Evolutionary conservation across 2,329 filamentous ascomycete genomes (phyloP), one percentile per base, ranked within the genome.

Genomic region (Ceratocystis alfenasii): DNA sequence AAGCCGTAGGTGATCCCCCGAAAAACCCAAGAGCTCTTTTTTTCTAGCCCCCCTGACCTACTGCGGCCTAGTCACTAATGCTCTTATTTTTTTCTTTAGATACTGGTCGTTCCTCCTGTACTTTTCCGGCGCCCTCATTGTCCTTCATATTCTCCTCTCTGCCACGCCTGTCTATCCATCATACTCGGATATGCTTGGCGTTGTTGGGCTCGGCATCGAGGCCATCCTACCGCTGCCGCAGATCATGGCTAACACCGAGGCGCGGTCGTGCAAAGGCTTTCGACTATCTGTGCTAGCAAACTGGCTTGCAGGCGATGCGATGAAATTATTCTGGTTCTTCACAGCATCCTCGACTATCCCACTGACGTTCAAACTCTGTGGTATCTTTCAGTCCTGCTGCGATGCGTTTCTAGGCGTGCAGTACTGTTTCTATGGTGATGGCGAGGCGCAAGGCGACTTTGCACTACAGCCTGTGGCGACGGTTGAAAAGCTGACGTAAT

Each of bases 241-340:
- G 75, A 86, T 94, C 36, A 72, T 89, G 62, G 78, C 87, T 55
- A 94, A 94, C 73, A 79, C 82, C 69, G 81, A 82, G 44, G 80
- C 83, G 3, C 79, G 81, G 68, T 90, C 88, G 1, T 90, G 87
- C 78, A 87, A 85, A 74, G 89, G 89, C 5, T 90, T 95, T 75
- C 82, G 89, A 17, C 72, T 90, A 10, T 90, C 86, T 5, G 86
- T 95, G 3, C 77, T 94, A 67, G 82, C 80, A 33, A 90, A 86
- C 74, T 95, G 89, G 89, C 78, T 95, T 64, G 76, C 87, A 2
- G 89, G 89, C 68, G 89, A 95, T 74, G 79, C 83, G 7, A 90
- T 94, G 86, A 95, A 95, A 80, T 88, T 93, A 81, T 88, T 90
- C 72, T 87, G 85, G 85, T 94, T 93, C 77, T 87, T 92, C 68